These are phyloP conservation scores for Basidiobolus meristosporus DNA, from an alignment of 371 early-diverging fungal species.

Conservation along the genomic window DNA sequence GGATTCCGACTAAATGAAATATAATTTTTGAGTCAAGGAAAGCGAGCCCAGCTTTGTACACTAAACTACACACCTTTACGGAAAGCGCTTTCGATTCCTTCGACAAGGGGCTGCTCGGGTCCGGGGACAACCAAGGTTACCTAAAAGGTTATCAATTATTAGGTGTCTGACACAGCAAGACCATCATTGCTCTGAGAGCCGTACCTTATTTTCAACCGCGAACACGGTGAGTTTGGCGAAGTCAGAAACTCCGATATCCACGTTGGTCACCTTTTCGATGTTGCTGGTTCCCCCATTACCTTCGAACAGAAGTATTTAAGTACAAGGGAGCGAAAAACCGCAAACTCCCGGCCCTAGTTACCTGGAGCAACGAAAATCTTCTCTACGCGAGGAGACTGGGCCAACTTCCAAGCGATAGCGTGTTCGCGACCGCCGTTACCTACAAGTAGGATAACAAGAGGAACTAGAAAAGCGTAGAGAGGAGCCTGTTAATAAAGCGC, in stretches of 20 bases:
- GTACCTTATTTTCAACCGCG: constrained; percentile 57
- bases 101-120: constrained; percentile 93
- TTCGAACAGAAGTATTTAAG: constrained; percentile 8
- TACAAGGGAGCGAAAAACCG: not conserved
- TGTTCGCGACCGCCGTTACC: constrained; percentile 95
- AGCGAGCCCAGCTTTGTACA: not conserved
- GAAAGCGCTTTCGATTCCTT: constrained; percentile 69
- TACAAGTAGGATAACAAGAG: constrained; percentile 41
- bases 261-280: constrained; percentile 54
- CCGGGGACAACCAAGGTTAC: constrained; percentile 77
- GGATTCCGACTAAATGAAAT: constrained; percentile 57
- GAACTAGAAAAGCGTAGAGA: not conserved
- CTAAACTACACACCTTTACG: constrained; percentile 34
- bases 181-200: not conserved
- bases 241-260: constrained; percentile 45
- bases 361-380: constrained; percentile 86
- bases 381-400: constrained; percentile 51
- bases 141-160: too few relatives aligned
- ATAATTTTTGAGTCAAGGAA: not conserved
- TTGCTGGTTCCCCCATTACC: constrained; percentile 86
- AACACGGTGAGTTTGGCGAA: constrained; percentile 61
- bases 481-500: too few relatives aligned
- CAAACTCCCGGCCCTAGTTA: constrained; percentile 9
- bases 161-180: too few relatives aligned
- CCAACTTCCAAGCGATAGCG: constrained; percentile 82